Evolutionary conservation across 192 early-diverging fungal species (phyloP).

Genomic region (Jimgerdemannia lactiflua): DNA sequence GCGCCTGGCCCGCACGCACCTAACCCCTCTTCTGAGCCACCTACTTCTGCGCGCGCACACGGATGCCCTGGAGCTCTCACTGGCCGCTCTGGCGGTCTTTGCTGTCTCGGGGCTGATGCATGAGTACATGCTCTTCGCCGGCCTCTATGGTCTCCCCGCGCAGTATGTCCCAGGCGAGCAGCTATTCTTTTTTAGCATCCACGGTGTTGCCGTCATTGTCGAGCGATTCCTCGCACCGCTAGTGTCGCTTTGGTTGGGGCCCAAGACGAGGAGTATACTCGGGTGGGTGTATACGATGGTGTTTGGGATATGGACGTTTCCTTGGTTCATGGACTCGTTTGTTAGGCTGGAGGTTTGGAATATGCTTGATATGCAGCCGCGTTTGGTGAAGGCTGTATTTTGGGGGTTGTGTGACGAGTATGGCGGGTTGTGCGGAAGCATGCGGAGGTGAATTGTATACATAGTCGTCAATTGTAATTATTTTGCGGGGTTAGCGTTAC

Average conservation of each 20-base stretch:
- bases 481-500: too few relatives aligned
- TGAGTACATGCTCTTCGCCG: slow-evolving; percentile 11
- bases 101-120: slow-evolving; percentile 16
- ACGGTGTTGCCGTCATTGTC: slow-evolving; percentile 11
- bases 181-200: slow-evolving; percentile 6
- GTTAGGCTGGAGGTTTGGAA: not conserved
- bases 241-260: not conserved
- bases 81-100: slow-evolving; percentile 12
- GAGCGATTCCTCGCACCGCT: not conserved
- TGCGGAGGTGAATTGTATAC: not conserved
- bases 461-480: too few relatives aligned
- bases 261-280: not conserved
- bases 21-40: slow-evolving; percentile 1
- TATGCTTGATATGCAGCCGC: not conserved
- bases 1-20: not conserved
- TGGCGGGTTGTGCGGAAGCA: not conserved
- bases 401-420: not conserved
- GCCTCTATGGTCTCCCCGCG: not conserved
- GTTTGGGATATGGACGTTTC: not conserved
- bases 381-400: not conserved
- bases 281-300: not conserved
- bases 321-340: not conserved
- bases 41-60: not conserved
- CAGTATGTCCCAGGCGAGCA: slow-evolving; percentile 14
- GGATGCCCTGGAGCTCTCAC: not conserved